These are phyloP conservation scores for Phialemonium atrogriseum DNA, from an alignment of 2,329 filamentous ascomycete genomes.

Conservation along the genomic window DNA sequence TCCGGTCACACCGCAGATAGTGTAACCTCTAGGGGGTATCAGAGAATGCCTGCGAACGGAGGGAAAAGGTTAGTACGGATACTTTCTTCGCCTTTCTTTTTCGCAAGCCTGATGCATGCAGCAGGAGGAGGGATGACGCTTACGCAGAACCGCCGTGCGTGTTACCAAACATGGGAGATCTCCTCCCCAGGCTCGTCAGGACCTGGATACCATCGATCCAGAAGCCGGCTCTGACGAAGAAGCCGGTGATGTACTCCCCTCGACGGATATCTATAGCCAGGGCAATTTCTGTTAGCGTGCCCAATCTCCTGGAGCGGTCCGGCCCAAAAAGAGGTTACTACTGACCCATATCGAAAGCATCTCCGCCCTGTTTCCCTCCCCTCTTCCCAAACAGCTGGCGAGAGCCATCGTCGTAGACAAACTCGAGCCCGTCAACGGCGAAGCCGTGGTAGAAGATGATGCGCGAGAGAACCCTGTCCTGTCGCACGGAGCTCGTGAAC, in stretches of 20 bases:
- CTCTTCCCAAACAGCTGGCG: slow-evolving; percentile 80
- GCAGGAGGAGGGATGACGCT: slow-evolving; percentile 27
- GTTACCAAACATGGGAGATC: slow-evolving; percentile 80
- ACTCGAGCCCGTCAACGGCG: slow-evolving; percentile 80
- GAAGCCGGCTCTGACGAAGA: slow-evolving; percentile 68
- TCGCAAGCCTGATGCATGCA: no score
- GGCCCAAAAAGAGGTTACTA: slow-evolving; percentile 6
- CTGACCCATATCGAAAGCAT: slow-evolving; percentile 71
- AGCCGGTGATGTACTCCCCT: slow-evolving; percentile 82
- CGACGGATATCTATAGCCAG: slow-evolving; percentile 59
- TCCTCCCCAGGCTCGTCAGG: slow-evolving; percentile 79
- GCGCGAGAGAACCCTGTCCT: slow-evolving; percentile 65
- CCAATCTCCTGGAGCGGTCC: no score
- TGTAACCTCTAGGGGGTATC: slow-evolving; percentile 83
- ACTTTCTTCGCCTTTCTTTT: no score
- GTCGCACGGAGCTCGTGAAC: slow-evolving; percentile 58
- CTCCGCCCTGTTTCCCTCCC: slow-evolving; percentile 60
- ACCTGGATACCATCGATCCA: slow-evolving; percentile 89
- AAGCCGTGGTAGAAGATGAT: slow-evolving; percentile 70
- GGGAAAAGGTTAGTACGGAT: slow-evolving; percentile 13
- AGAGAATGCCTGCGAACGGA: slow-evolving; percentile 60
- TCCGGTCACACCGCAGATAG: slow-evolving; percentile 78
- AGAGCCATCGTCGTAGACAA: slow-evolving; percentile 81
- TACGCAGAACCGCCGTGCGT: slow-evolving; percentile 72
- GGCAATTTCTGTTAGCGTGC: no score